Evolutionary conservation across 2,329 filamentous ascomycete species (phyloP).

Genomic region (Fusarium redolens): DNA sequence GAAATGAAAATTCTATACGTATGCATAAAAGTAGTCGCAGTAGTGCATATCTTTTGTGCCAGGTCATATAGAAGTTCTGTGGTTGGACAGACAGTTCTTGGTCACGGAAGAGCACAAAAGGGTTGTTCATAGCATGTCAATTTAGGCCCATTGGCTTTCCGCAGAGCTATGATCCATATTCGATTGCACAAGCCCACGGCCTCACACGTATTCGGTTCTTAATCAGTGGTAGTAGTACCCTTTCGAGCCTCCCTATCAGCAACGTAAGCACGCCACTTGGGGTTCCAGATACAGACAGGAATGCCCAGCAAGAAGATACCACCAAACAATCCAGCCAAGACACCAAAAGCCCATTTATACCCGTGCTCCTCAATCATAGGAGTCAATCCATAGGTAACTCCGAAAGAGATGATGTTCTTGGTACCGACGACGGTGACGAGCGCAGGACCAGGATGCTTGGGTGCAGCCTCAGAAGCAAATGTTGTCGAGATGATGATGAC

Average conservation of each 20-base stretch:
- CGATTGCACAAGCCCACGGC: accelerated
- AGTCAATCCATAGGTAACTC: constrained; percentile 5
- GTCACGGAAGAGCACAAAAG: background rate
- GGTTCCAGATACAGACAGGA: constrained; percentile 30
- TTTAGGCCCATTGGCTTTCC: accelerated
- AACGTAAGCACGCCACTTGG: constrained; percentile 23
- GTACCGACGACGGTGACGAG: constrained; percentile 17
- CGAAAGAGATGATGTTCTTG: constrained; percentile 17
- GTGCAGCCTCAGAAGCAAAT: constrained; percentile 14
- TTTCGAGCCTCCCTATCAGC: constrained; percentile 15
- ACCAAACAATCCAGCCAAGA: constrained; percentile 14
- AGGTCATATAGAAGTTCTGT: accelerated
- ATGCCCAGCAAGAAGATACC: constrained; percentile 30
- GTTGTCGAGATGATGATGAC: constrained; percentile 15
- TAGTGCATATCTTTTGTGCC: accelerated
- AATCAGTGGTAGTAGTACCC: background rate
- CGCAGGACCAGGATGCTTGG: constrained; percentile 11
- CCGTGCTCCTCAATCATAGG: constrained; percentile 12
- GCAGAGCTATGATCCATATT: accelerated
- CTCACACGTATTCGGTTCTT: background rate
- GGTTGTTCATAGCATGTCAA: background rate
- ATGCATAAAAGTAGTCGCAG: background rate
- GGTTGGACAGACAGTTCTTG: accelerated
- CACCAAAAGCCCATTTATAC: constrained; percentile 5
- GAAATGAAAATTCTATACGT: too few species aligned